Conservation (phyloP, 1,139 yeast genomes). For the Saccharomyces uvarum region DNA sequence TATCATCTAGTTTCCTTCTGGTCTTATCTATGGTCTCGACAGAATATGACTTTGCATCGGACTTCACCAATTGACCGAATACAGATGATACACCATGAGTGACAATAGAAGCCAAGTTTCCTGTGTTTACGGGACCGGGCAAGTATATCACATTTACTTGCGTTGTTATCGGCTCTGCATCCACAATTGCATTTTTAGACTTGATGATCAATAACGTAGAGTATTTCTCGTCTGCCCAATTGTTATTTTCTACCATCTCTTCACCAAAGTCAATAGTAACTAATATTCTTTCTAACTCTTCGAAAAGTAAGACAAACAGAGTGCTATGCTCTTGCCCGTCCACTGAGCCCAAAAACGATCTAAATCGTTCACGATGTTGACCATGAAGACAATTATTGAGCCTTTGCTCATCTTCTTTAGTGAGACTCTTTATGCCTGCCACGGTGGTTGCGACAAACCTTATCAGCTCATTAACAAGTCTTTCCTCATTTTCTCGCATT, state of each 20-base stretch:
- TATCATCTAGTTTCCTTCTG: constrained; percentile 59
- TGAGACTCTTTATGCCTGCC: neutral
- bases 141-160: constrained; percentile 22
- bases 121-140: constrained; percentile 33
- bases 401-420: neutral
- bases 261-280: neutral
- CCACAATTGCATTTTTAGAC: constrained; percentile 9
- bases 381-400: neutral
- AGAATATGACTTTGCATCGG: constrained; percentile 16
- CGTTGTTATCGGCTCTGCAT: constrained; percentile 10
- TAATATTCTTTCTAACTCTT: neutral
- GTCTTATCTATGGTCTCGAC: constrained; percentile 40
- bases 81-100: constrained; percentile 48
- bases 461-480: neutral
- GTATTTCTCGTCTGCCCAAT: neutral
- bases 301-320: neutral
- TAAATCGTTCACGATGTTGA: neutral
- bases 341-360: neutral
- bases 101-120: constrained; percentile 51
- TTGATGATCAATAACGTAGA: constrained; percentile 11
- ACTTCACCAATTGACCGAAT: constrained; percentile 38
- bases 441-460: neutral
- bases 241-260: neutral
- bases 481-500: neutral
- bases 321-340: neutral